Evolutionary conservation across 192 early-diverging fungal genomes (phyloP).

Genomic region (Coemansia sp.): DNA sequence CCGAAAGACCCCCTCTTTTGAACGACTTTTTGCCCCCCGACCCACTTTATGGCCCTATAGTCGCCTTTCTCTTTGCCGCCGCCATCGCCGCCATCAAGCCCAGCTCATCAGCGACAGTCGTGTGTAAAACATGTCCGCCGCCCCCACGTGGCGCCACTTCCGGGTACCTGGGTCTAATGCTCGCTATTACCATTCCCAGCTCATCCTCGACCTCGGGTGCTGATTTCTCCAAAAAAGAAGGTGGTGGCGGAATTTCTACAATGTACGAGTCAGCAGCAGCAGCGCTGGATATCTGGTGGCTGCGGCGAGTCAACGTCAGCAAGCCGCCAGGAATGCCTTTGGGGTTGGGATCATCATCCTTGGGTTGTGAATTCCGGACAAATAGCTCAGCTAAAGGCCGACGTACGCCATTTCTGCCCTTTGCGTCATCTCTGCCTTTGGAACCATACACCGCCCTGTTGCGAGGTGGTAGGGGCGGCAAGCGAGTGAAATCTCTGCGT

Average conservation of each 20-base stretch:
- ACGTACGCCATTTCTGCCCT: background rate
- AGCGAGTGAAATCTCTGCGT: slow-evolving; percentile 11
- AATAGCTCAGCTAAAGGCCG: background rate
- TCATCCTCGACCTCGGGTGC: background rate
- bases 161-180: background rate
- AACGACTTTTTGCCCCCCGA: too few species aligned
- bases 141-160: background rate
- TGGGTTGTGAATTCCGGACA: background rate
- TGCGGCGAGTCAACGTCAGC: background rate
- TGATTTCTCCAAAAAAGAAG: background rate
- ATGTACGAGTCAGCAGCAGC: background rate
- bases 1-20: background rate
- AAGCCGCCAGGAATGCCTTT: background rate
- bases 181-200: background rate
- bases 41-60: too few species aligned
- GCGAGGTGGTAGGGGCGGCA: slow-evolving; percentile 36
- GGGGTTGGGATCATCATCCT: background rate
- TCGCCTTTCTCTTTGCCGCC: too few species aligned
- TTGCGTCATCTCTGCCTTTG: background rate
- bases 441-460: background rate
- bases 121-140: background rate
- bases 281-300: background rate
- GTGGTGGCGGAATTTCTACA: background rate
- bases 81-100: background rate
- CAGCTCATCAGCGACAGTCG: slow-evolving; percentile 6